These are phyloP conservation scores for Candida sanyiensis DNA, from an alignment of 805 yeast species.

Conservation along the genomic window DNA sequence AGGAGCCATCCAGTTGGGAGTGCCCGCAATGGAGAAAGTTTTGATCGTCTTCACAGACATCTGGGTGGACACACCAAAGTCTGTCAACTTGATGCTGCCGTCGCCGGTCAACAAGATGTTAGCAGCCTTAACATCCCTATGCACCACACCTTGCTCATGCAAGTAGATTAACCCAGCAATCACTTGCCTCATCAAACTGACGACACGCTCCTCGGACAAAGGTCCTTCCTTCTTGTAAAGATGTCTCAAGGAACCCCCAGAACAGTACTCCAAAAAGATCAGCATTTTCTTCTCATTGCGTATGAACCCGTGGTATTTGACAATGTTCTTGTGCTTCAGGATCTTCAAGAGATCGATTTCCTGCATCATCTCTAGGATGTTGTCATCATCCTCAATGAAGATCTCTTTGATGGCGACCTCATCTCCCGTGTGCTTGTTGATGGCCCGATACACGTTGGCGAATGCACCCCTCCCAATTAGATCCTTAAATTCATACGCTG, in stretches of 20 bases:
- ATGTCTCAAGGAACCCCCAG: constrained; percentile 58
- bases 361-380: constrained; percentile 44
- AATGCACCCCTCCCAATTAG: constrained; percentile 87
- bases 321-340: constrained; percentile 83
- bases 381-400: constrained; percentile 65
- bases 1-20: constrained; percentile 99
- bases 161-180: constrained; percentile 58
- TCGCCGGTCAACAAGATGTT: constrained; percentile 63
- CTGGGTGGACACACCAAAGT: constrained; percentile 73
- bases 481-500: constrained; percentile 47
- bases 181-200: constrained; percentile 62
- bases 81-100: constrained; percentile 65
- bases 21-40: constrained; percentile 65
- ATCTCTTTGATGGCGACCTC: constrained; percentile 80
- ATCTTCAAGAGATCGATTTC: constrained; percentile 76
- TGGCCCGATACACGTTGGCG: constrained; percentile 78
- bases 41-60: constrained; percentile 45
- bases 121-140: constrained; percentile 74
- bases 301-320: constrained; percentile 87
- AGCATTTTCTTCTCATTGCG: constrained; percentile 61
- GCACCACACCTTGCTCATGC: constrained; percentile 63
- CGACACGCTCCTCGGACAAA: constrained; percentile 57
- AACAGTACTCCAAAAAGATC: constrained; percentile 71
- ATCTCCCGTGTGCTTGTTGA: constrained; percentile 57
- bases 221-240: constrained; percentile 28